Percentiles rank a stretch among this genome's conserved stretches.
Evolutionary conservation across 2,329 filamentous ascomycete species (phyloP).

Genomic region (Talaromyces sp.): DNA sequence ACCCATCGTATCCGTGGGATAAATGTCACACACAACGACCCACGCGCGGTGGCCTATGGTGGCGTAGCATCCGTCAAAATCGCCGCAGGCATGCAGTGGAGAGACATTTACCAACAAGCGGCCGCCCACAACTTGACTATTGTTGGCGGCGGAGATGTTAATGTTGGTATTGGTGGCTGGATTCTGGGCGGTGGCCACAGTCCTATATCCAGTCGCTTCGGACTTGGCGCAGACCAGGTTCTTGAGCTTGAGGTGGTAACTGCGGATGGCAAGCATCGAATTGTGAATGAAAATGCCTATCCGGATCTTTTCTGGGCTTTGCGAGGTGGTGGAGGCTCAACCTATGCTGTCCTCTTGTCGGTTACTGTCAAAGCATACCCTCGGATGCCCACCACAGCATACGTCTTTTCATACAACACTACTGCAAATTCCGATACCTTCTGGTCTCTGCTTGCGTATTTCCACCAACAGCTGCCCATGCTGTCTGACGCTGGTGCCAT

Average conservation of each 20-base stretch:
- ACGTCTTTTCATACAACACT: slow-evolving; percentile 1
- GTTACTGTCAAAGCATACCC: slow-evolving; percentile 52
- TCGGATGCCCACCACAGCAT: slow-evolving; percentile 20
- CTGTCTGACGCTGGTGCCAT: slow-evolving; percentile 1
- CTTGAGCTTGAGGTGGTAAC: slow-evolving; percentile 56
- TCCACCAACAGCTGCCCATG: background rate
- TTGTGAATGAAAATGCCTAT: slow-evolving; percentile 12
- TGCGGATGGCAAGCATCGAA: slow-evolving; percentile 20
- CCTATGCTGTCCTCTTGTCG: slow-evolving; percentile 48
- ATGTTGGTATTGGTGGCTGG: slow-evolving; percentile 59
- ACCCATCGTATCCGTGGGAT: slow-evolving; percentile 46
- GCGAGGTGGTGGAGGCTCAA: slow-evolving; percentile 49
- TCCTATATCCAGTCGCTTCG: slow-evolving; percentile 18
- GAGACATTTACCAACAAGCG: slow-evolving; percentile 22
- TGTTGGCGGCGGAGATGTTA: slow-evolving; percentile 48
- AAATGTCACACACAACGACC: slow-evolving; percentile 30
- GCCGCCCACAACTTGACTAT: slow-evolving; percentile 45
- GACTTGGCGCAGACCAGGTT: slow-evolving; percentile 57
- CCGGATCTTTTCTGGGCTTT: slow-evolving; percentile 48
- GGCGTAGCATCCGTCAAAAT: slow-evolving; percentile 4
- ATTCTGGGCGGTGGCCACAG: slow-evolving; percentile 59
- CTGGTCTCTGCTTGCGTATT: slow-evolving; percentile 1
- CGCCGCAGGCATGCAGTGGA: slow-evolving; percentile 4
- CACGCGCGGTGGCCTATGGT: background rate
- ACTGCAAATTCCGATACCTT: background rate